Percentiles rank a stretch among this genome's conserved stretches.
These are phyloP conservation scores for Capillidium heterosporum DNA, from an alignment of 371 early-diverging fungal genomes.

Conservation along the genomic window DNA sequence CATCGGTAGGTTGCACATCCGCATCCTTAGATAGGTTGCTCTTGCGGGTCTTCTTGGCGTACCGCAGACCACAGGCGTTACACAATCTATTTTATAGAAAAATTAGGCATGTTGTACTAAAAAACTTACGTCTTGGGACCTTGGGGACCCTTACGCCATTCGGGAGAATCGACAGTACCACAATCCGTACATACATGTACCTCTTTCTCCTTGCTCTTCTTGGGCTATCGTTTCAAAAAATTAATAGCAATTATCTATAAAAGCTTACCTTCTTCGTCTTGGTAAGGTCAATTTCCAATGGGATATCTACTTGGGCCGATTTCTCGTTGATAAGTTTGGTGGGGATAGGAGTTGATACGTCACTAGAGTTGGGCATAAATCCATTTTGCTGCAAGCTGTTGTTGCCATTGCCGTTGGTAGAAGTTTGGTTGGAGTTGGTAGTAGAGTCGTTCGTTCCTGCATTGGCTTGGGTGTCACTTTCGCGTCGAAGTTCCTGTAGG, in stretches of 20 bases:
- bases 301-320: too few relatives aligned
- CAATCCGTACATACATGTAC: conserved; percentile 32
- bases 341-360: neutral
- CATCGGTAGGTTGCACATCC: too few relatives aligned
- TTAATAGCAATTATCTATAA: neutral
- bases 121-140: conserved; percentile 39
- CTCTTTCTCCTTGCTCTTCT: conserved; percentile 16
- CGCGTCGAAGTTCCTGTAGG: conserved; percentile 12
- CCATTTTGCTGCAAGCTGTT: too few relatives aligned
- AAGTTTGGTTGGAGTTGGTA: too few relatives aligned
- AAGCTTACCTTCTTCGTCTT: neutral
- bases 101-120: neutral
- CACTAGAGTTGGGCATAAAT: neutral
- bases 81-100: conserved; percentile 17
- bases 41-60: conserved; percentile 11
- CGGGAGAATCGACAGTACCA: conserved; percentile 54
- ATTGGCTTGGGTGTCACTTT: neutral
- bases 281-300: neutral
- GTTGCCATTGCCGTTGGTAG: neutral
- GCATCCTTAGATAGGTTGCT: too few relatives aligned
- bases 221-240: conserved; percentile 12
- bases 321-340: too few relatives aligned
- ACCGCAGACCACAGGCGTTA: conserved; percentile 32
- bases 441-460: neutral
- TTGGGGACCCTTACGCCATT: conserved; percentile 67